Base-by-base conservation (phyloP, 75 land plant genomes). In the Gnetum montanum region DNA sequence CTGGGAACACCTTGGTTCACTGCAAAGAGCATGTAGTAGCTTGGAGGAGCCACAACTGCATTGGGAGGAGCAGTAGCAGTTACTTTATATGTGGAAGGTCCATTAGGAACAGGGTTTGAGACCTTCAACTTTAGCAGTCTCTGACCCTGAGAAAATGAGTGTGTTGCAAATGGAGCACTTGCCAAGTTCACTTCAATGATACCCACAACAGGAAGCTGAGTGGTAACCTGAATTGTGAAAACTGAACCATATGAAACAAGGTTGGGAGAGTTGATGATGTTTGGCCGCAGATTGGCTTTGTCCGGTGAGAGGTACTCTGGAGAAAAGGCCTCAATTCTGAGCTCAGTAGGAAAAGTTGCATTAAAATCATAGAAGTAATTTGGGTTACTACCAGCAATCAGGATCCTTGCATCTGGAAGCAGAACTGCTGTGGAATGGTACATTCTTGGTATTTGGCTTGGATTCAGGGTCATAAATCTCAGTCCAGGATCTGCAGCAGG, bases 1-100 rank as follows among this genome's bases (percentile, higher is more conserved):
- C 96, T 86, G 38, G 96, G 96, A 38, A 90, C 75, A 4, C 91
- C 92, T 43, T 73, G 78, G 65, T 82, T 77, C 19, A 83, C 84
- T 0, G 68, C 84, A 49, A 90, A 90, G 60, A 70, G 33, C 96
- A 90, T 86, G 40, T 86, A 82, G 60, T 86, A 90, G 33, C 86
- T 78, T 23, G 91, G 87, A 46, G 91, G 96, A 30, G 92, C 91
- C 25, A 90, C 72, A 54, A 24, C 40, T 40, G 67, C 61, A 49
- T 43, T 52, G 31, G 76, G 69, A 41, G 81, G 84, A n/a, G 76
- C 76, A n/a, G 61, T 67, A 20, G 53, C 62, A 12, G 72, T 63
- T 5, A 65, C 46, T 27, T 74, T 64, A 41, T 80, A 80, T 28
- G 73, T 66, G 19, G 64, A 57, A 26, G 51, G 31, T 15, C 31